Evolutionary conservation across 2,329 filamentous ascomycete species (phyloP).

Genomic region (Thelonectria rubi): DNA sequence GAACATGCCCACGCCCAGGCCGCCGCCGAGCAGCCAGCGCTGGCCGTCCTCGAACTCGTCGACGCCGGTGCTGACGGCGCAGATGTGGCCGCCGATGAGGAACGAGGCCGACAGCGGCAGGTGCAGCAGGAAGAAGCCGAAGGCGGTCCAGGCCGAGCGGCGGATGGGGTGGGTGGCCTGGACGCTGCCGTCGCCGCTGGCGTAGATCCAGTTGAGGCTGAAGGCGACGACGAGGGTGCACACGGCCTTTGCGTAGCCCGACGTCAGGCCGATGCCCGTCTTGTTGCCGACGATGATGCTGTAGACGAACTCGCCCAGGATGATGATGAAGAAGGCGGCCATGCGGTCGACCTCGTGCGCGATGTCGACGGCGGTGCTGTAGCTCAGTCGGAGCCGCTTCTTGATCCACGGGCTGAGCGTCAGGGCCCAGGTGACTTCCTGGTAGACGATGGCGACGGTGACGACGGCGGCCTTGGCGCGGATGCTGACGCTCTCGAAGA

Average conservation of each 20-base stretch:
- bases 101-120: slow-evolving; percentile 56
- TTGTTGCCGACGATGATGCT: slow-evolving; percentile 58
- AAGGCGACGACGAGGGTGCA: slow-evolving; percentile 60
- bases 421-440: slow-evolving; percentile 55
- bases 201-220: slow-evolving; percentile 60
- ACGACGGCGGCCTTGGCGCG: slow-evolving; percentile 54
- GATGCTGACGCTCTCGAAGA: slow-evolving; percentile 52
- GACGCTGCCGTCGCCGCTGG: slow-evolving; percentile 57
- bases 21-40: slow-evolving; percentile 58
- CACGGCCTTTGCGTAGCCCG: slow-evolving; percentile 54
- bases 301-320: slow-evolving; percentile 61
- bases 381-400: slow-evolving; percentile 51
- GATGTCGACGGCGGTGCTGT: slow-evolving; percentile 59
- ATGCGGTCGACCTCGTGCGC: slow-evolving; percentile 60
- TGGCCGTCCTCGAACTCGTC: slow-evolving; percentile 53
- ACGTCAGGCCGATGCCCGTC: slow-evolving; percentile 55
- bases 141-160: slow-evolving; percentile 55
- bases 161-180: slow-evolving; percentile 55
- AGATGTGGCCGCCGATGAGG: slow-evolving; percentile 58
- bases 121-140: slow-evolving; percentile 56
- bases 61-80: slow-evolving; percentile 51
- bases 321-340: slow-evolving; percentile 61
- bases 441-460: slow-evolving; percentile 52
- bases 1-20: slow-evolving; percentile 55
- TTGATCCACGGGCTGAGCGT: slow-evolving; percentile 56